Percentiles rank a stretch among this genome's conserved stretches.
phyloP scores from a whole-genome alignment of 1,139 yeast species.

The Keqinozyma sinolaborantium region DNA sequence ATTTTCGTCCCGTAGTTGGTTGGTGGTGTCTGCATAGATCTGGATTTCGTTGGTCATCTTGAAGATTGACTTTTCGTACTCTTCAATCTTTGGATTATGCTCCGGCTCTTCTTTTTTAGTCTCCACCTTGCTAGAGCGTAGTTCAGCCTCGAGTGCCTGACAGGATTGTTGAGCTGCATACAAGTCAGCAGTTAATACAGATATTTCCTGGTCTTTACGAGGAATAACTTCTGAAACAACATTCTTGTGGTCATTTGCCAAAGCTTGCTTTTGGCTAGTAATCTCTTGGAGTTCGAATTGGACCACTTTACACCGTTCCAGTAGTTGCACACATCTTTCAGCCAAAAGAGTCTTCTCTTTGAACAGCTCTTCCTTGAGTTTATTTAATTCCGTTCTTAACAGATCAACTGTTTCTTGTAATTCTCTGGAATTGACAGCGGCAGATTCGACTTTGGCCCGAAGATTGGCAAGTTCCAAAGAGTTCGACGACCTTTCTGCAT shows the following conservation, averaged over 20 bases:
- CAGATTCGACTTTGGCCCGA: conserved; percentile 12
- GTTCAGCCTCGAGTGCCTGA: conserved; percentile 4
- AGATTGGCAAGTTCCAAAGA: conserved; percentile 1
- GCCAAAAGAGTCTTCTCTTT: conserved; percentile 10
- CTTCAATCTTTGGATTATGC: conserved; percentile 5
- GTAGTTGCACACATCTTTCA: conserved; percentile 4
- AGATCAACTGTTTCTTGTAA: conserved; percentile 6
- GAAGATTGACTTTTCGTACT: conserved; percentile 18
- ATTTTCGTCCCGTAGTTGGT: conserved; percentile 14
- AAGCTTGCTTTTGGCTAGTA: conserved; percentile 1
- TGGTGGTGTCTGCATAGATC: conserved; percentile 16
- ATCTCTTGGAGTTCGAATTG: conserved; percentile 13
- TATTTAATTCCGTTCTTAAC: conserved; percentile 5
- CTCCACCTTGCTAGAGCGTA: conserved; percentile 1
- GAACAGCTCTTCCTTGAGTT: conserved; percentile 15
- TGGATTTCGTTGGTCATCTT: conserved; percentile 18
- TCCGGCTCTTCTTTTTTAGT: neutral
- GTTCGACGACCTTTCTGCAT: conserved; percentile 4
- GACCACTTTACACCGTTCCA: conserved; percentile 17
- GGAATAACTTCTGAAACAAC: conserved; percentile 14
- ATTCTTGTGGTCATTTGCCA: conserved; percentile 12
- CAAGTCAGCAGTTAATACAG: conserved; percentile 12
- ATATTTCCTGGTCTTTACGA: conserved; percentile 22
- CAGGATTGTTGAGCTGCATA: conserved; percentile 10
- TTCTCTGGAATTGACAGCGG: conserved; percentile 7